phyloP scores from a whole-genome alignment of 163 green algal species.

The Chlamydomonas reinhardtii region DNA sequence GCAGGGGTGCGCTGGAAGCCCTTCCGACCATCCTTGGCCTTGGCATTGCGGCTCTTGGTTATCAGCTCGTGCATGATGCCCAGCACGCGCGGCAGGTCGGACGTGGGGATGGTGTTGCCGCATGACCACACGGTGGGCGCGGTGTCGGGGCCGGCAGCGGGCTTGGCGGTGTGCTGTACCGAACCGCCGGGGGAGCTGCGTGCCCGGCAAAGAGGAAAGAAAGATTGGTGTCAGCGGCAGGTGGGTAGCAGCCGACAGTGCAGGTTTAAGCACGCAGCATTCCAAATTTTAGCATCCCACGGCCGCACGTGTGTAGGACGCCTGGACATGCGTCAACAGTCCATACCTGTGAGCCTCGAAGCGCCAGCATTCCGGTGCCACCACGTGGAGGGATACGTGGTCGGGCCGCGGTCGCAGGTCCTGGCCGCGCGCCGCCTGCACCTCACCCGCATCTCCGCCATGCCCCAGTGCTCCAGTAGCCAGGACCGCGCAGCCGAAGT shows the following conservation, averaged over 20 bases:
- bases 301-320: too few relatives aligned
- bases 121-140: neutral
- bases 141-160: neutral
- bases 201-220: neutral
- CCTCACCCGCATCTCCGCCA: neutral
- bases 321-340: too few relatives aligned
- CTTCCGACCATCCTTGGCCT: neutral
- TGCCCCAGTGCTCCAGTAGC: neutral
- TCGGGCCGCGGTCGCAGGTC: constrained; percentile 25
- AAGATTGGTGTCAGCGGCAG: too few relatives aligned
- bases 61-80: neutral
- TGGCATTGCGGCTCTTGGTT: neutral
- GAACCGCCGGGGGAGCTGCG: neutral
- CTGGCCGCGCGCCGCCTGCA: neutral
- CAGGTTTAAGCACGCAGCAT: too few relatives aligned
- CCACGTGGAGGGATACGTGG: constrained; percentile 37
- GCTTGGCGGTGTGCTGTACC: constrained; percentile 1
- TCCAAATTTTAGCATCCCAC: too few relatives aligned
- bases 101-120: neutral
- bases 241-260: too few relatives aligned
- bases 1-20: constrained; percentile 52
- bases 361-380: constrained; percentile 56
- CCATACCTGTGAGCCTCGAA: constrained; percentile 46
- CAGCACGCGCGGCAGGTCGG: neutral
- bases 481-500: constrained; percentile 58